Evolutionary conservation across 495 filamentous ascomycete species (phyloP).

Genomic region (Daldinia bambusicola): DNA sequence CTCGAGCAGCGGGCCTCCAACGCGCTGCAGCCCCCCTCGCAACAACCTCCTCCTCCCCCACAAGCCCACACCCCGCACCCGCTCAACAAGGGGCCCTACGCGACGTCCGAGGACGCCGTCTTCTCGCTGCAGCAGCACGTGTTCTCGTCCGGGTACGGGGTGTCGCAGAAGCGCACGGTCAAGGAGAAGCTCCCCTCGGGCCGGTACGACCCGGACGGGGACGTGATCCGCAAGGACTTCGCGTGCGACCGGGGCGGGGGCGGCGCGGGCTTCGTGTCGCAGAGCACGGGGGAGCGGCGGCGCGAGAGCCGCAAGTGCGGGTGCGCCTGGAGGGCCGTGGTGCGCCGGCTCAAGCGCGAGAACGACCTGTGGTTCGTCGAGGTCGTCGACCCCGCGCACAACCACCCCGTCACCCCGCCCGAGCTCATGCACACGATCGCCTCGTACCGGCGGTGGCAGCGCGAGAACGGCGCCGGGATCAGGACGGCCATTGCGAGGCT

Average conservation of each 20-base stretch:
- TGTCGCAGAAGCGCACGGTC: constrained; percentile 48
- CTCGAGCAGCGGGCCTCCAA: constrained; percentile 63
- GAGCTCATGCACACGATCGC: constrained; percentile 47
- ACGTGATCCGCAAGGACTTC: constrained; percentile 46
- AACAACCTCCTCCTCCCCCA: constrained; percentile 71
- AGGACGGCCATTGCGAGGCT: constrained; percentile 38
- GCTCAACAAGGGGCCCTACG: constrained; percentile 72
- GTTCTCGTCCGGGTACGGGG: constrained; percentile 47
- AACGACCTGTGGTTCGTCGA: constrained; percentile 47
- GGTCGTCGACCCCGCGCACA: constrained; percentile 38
- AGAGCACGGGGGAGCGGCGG: constrained; percentile 45
- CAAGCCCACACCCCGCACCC: constrained; percentile 69
- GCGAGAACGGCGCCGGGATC: constrained; percentile 48
- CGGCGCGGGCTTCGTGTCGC: constrained; percentile 46
- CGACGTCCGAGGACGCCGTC: constrained; percentile 41
- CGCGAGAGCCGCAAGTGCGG: constrained; percentile 47
- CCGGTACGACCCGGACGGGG: constrained; percentile 43
- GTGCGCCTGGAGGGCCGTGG: constrained; percentile 45
- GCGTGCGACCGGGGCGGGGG: constrained; percentile 47
- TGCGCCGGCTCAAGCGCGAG: constrained; percentile 44
- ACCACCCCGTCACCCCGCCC: constrained; percentile 44
- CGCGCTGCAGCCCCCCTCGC: constrained; percentile 60
- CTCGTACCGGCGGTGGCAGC: constrained; percentile 48
- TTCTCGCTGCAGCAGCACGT: constrained; percentile 47
- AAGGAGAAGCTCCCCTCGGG: constrained; percentile 48